Base-by-base conservation (phyloP, 768 basidiomycete species). In the Phanerochaete carnosa region DNA sequence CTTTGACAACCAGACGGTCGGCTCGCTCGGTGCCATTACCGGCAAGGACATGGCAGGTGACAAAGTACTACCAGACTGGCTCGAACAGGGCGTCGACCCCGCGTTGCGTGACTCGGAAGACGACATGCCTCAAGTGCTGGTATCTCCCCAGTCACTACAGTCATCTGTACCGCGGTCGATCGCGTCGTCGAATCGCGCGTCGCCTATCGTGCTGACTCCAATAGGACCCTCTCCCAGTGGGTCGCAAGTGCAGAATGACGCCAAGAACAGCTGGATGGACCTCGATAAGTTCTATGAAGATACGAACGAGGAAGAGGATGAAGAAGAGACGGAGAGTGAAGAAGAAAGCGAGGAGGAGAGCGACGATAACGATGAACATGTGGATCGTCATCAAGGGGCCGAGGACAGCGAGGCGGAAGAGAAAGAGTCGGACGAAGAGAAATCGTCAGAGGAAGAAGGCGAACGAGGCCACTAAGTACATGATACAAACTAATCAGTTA, bases 41-140 rank as follows among this genome's bases (percentile, higher is more conserved):
- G 83, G 84, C 1, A 84, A 79, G 68, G 73, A 77, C 12, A 77
- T 85, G 70, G 76, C 74, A 4, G 74, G 78, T 46, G 84, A 87
- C 59, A 76, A 71, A 32, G 77, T 61, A 58, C 73, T 96, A 0
- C 92, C 93, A 0, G 92, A 93, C 66, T 97, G 95, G 95, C 79
- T 90, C 5, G 93, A 95, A 71, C 79, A 84, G 57, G 94, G 94
- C 0, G 92, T 92, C 3, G 92, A 94, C 64, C 75, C 90, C 1
- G 78, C 82, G 0, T 73, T 98, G 58, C 82, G 95, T 60, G 89
- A 94, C 62, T 78, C 76, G 22, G 83, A 81, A 49, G 86, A 88
- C 11, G 88, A 89, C 58, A 64, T 65, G 1, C 68, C 68, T n/a
- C 68, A 65, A 1, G 30, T 45, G 25, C 69, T 73, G 32, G 70